phyloP scores from a whole-genome alignment of 768 basidiomycete species.

The Leccinum uliginosum region DNA sequence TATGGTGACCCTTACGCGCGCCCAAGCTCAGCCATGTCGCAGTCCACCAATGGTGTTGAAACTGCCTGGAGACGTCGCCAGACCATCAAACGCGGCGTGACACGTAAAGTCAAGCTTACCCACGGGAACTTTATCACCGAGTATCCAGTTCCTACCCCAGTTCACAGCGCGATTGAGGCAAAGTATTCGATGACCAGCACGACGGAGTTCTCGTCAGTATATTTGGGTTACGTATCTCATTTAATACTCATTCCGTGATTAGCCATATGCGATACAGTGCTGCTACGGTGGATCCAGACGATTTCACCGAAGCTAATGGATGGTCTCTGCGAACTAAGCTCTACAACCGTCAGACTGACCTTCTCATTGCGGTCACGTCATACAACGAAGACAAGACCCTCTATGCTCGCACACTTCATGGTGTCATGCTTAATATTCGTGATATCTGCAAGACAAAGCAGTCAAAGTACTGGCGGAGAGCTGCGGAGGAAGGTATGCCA shows the following conservation, averaged over 20 bases:
- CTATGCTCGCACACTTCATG: no score
- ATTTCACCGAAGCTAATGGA: conserved; percentile 73
- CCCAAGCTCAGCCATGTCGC: conserved; percentile 50
- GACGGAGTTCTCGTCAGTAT: conserved; percentile 85
- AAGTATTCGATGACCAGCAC: conserved; percentile 70
- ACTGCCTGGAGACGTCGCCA: conserved; percentile 73
- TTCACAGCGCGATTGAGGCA: conserved; percentile 75
- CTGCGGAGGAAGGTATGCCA: conserved; percentile 78
- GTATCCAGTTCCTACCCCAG: conserved; percentile 81
- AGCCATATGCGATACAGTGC: conserved; percentile 93
- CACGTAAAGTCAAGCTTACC: conserved; percentile 91
- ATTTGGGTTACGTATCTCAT: neutral
- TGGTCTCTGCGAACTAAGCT: conserved; percentile 81
- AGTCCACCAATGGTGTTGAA: conserved; percentile 53
- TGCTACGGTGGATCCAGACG: conserved; percentile 87
- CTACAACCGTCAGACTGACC: conserved; percentile 87
- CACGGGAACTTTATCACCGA: conserved; percentile 91
- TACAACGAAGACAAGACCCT: conserved; percentile 92
- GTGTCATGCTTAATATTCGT: no score
- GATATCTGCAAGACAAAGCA: conserved; percentile 96
- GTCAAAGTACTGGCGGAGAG: conserved; percentile 84
- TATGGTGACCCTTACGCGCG: conserved; percentile 67
- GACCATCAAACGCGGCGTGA: conserved; percentile 88
- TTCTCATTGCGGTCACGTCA: conserved; percentile 91
- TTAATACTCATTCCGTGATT: neutral